These are phyloP conservation scores for Alternaria sp. DNA, from an alignment of 2,329 filamentous ascomycete species.

Conservation along the genomic window DNA sequence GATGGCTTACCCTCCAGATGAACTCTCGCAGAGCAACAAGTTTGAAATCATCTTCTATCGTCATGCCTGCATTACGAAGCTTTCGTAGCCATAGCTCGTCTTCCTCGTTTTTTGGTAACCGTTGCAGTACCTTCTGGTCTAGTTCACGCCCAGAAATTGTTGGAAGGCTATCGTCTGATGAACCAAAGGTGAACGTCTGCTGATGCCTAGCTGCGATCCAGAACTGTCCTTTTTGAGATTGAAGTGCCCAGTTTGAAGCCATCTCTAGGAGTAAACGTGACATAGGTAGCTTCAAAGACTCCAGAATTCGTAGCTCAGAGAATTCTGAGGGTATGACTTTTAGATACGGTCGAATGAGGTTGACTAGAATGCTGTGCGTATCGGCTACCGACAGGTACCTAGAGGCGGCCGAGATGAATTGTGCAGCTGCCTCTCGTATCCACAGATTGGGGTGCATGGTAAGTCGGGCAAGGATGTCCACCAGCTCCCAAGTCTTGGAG, in stretches of 20 bases:
- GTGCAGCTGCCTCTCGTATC: conserved; percentile 88
- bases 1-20: conserved; percentile 83
- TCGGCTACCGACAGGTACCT: conserved; percentile 81
- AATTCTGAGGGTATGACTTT: conserved; percentile 76
- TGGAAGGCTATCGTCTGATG: conserved; percentile 62
- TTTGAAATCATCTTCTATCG: conserved; percentile 86
- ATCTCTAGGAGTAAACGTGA: conserved; percentile 84
- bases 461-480: conserved; percentile 83
- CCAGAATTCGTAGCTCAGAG: conserved; percentile 76
- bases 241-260: conserved; percentile 83
- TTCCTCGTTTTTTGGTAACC: conserved; percentile 81
- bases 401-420: conserved; percentile 81
- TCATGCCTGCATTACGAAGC: conserved; percentile 83
- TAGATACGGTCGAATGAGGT: conserved; percentile 81
- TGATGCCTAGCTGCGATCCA: conserved; percentile 81
- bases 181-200: conserved; percentile 72
- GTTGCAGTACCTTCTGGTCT: conserved; percentile 66
- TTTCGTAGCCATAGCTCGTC: conserved; percentile 93
- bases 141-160: conserved; percentile 66
- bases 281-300: conserved; percentile 82
- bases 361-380: conserved; percentile 81
- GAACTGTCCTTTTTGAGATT: conserved; percentile 81
- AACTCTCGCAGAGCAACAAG: conserved; percentile 86
- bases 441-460: conserved; percentile 93
- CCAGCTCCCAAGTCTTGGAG: conserved; percentile 84